Percentiles rank a stretch among this genome's conserved stretches.
phyloP scores from a whole-genome alignment of 768 basidiomycete species.

The Amyloporia xantha region DNA sequence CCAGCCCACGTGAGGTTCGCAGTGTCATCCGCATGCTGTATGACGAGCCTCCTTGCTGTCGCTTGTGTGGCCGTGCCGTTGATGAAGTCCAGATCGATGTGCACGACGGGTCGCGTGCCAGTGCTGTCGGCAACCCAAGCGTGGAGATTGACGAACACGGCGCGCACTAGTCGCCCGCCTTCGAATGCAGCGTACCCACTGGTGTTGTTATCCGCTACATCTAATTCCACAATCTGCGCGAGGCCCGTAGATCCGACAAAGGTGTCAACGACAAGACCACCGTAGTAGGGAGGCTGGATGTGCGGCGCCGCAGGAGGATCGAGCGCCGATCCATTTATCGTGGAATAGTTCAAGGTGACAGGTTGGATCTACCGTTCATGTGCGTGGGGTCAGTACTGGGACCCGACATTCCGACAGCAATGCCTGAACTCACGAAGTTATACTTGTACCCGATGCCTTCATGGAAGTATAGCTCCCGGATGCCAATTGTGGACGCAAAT shows the following conservation, averaged over 20 bases:
- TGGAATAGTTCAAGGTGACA: conserved; percentile 47
- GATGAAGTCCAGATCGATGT: conserved; percentile 36
- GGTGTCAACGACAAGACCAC: conserved; percentile 53
- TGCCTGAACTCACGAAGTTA: conserved; percentile 37
- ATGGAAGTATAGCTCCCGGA: conserved; percentile 54
- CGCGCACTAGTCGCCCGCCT: conserved; percentile 33
- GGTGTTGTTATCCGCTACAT: conserved; percentile 38
- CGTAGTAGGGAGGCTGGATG: conserved; percentile 62
- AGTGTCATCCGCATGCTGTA: conserved; percentile 23
- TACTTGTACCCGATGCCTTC: conserved; percentile 69
- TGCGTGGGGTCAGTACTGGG: not conserved
- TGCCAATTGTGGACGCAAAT: conserved; percentile 49
- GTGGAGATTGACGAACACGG: conserved; percentile 52
- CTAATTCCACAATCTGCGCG: conserved; percentile 40
- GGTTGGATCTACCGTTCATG: conserved; percentile 54
- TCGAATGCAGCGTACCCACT: conserved; percentile 63
- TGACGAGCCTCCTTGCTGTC: conserved; percentile 16
- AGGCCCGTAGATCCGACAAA: conserved; percentile 43
- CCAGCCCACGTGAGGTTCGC: conserved; percentile 21
- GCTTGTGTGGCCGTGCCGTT: conserved; percentile 1
- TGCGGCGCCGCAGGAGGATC: conserved; percentile 46
- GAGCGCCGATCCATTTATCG: conserved; percentile 46
- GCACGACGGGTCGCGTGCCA: conserved; percentile 30
- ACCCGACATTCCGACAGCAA: not conserved
- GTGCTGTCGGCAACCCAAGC: conserved; percentile 34